phyloP scores from a whole-genome alignment of 768 basidiomycete genomes.

The Psilocybe cyanescens region DNA sequence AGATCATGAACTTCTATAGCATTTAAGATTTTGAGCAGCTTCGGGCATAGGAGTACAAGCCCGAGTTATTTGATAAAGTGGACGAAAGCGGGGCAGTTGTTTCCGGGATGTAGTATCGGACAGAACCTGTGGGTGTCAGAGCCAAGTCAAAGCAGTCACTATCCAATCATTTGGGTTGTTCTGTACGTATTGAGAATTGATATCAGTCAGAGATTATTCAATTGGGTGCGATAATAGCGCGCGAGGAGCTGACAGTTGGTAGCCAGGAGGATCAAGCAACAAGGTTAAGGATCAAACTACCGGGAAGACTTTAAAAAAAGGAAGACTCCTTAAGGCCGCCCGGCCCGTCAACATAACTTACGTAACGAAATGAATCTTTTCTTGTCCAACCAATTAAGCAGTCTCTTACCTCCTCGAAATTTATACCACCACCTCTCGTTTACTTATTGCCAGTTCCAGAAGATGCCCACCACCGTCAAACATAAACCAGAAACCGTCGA shows the following conservation, averaged over 20 bases:
- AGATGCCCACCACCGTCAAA: constrained; percentile 15
- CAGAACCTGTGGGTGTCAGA: too few relatives aligned
- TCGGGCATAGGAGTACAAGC: neutral
- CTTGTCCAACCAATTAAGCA: neutral
- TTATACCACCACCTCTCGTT: too few relatives aligned
- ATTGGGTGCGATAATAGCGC: neutral
- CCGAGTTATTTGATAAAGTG: neutral
- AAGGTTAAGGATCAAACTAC: neutral
- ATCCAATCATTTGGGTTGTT: too few relatives aligned
- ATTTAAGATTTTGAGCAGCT: neutral
- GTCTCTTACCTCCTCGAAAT: neutral
- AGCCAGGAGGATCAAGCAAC: neutral
- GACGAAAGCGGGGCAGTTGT: neutral
- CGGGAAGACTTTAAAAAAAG: neutral
- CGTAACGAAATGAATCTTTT: neutral
- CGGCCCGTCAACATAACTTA: neutral
- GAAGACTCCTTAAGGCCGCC: neutral
- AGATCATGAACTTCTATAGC: neutral
- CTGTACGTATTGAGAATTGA: too few relatives aligned
- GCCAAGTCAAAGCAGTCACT: too few relatives aligned
- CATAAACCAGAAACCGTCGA: constrained; percentile 36
- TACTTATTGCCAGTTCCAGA: too few relatives aligned
- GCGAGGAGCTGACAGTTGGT: too few relatives aligned
- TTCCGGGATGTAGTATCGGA: too few relatives aligned
- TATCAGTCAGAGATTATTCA: neutral